A percentile compares a stretch with the other conserved stretches of the same genome.
These are phyloP conservation scores for Dalechampia spathulata DNA, from an alignment of 441 rosid genomes.

Conservation along the genomic window DNA sequence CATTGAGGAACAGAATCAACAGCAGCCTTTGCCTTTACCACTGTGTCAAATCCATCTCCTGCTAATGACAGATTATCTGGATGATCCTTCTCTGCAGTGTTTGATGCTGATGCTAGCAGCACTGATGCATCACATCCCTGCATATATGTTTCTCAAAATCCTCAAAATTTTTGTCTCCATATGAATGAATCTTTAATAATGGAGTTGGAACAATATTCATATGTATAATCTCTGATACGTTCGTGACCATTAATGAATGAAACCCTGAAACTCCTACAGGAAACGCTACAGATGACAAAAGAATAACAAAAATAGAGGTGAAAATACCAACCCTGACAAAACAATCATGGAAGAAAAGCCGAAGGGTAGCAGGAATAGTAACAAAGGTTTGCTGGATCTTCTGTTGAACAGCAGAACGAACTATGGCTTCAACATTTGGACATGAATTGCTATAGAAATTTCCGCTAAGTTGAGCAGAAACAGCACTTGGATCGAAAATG, in stretches of 20 bases:
- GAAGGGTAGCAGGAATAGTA: conserved; percentile 62
- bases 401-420: conserved; percentile 45
- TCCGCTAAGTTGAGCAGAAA: conserved; percentile 44
- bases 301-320: neutral
- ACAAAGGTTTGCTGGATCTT: conserved; percentile 70
- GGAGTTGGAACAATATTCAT: neutral
- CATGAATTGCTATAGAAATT: conserved; percentile 47
- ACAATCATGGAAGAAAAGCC: conserved; percentile 76
- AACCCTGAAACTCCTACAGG: no score
- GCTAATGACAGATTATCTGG: conserved; percentile 70
- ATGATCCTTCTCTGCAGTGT: conserved; percentile 82
- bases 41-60: conserved; percentile 89
- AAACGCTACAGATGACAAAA: neutral
- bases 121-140: conserved; percentile 92
- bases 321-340: conserved; percentile 41
- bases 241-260: no score
- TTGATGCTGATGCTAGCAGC: conserved; percentile 37
- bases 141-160: neutral
- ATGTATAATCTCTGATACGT: no score
- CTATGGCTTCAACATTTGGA: conserved; percentile 57
- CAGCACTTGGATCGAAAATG: conserved; percentile 13
- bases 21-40: conserved; percentile 68
- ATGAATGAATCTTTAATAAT: neutral
- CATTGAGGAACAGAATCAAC: conserved; percentile 49
- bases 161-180: neutral